Evolutionary conservation across 768 basidiomycete species (phyloP), one percentile per base, ranked within the genome.

Genomic region (Steccherinum ochraceum): DNA sequence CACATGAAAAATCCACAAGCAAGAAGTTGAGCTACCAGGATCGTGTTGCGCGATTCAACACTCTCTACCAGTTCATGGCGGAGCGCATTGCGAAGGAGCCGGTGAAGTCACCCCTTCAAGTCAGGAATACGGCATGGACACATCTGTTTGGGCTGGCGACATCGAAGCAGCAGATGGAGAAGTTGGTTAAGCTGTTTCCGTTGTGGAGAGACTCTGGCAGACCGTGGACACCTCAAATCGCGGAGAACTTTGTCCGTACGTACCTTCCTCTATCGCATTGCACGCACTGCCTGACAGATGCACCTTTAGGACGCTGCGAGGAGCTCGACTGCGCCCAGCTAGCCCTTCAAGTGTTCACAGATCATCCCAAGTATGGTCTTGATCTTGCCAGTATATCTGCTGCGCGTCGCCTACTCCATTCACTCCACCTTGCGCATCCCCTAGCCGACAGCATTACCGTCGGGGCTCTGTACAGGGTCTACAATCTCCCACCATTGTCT

Each of bases 331-430:
- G 78, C 51, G 78, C 80, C 2, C 57, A 66, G 21, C 72, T 86
- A 35, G 82, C 83, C 2, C 67, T 88, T 12, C 67, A 75, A 26
- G 76, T 84, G 19, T 83, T 84, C 59, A 76, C 78, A 19, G 68
- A 86, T 59, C 83, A 75, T 51, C 69, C 80, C 12, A 81, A 80
- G 60, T 84, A 86, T 62, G 75, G 77, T 46, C 56, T 86, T 16
- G 62, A 68, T 19, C 70, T 86, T 12, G 50, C 57, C 5, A 75
- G 78, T 2, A 66, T 78, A 10, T 55, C 67, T 0, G 79, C 75
- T 1, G 84, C 75, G 0, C 82, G 76, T 3, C 73, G 71, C 40
- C 75, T 87, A 42, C 61, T 86, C 1, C 78, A 85, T 52, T 72
- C 80, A 1, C 67, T 86, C 2, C 76, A 79, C 58, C 52, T 64